Conservation (phyloP, 345 rosid genomes). For the Arabis hirsuta region DNA sequence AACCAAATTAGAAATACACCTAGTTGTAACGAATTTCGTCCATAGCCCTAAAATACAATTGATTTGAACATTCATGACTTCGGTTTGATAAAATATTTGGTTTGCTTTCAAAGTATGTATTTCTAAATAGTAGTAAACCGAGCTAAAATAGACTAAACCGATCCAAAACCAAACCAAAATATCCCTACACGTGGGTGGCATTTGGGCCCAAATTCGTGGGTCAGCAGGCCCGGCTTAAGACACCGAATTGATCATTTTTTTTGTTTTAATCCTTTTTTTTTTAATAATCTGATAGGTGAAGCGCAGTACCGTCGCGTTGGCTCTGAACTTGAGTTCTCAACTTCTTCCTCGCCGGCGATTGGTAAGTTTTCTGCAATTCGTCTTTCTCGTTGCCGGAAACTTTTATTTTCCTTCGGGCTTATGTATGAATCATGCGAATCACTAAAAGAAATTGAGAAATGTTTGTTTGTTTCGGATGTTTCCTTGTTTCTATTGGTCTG, state of each 20-base stretch:
- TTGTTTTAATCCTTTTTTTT: neutral
- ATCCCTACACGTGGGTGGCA: neutral
- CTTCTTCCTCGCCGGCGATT: conserved; percentile 37
- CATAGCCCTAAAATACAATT: too few species aligned
- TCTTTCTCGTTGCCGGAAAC: conserved; percentile 8
- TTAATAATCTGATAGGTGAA: conserved; percentile 26
- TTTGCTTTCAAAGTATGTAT: neutral
- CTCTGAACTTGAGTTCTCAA: conserved; percentile 28
- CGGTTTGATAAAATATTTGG: neutral
- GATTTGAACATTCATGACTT: neutral
- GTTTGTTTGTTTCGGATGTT: conserved; percentile 11
- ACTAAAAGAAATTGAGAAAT: neutral
- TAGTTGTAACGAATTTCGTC: neutral
- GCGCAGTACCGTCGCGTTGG: conserved; percentile 31
- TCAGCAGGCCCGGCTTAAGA: conserved; percentile 23
- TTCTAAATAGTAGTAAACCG: neutral
- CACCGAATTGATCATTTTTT: neutral
- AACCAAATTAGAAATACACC: neutral
- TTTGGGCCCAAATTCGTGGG: conserved; percentile 34
- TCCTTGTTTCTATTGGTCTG: conserved; percentile 19
- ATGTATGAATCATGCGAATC: neutral
- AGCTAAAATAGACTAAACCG: neutral
- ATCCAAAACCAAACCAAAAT: neutral
- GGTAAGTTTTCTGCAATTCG: conserved; percentile 31
- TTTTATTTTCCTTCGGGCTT: neutral